A percentile compares a stretch with the other conserved stretches of the same genome.
These are phyloP conservation scores for Flaveria floridana DNA, from an alignment of 140 eudicot species.

Conservation along the genomic window DNA sequence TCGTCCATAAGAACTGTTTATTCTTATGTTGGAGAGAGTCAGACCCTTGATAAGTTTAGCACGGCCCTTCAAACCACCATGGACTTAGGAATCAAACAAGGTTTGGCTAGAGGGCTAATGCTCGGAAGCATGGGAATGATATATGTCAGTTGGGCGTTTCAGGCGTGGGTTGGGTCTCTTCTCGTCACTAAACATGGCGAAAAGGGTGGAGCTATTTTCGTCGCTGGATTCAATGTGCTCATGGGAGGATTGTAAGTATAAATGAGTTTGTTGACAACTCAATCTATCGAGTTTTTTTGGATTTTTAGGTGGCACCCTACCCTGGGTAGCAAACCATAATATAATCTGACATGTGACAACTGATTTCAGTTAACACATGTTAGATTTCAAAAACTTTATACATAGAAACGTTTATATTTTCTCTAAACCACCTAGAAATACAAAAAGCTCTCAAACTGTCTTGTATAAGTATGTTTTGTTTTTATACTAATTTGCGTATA, in stretches of 20 bases:
- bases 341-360: too few species aligned
- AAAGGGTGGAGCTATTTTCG: slow-evolving; percentile 54
- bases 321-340: too few species aligned
- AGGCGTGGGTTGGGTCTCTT: slow-evolving; percentile 61
- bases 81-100: slow-evolving; percentile 51
- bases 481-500: background rate
- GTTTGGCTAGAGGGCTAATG: slow-evolving; percentile 61
- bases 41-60: slow-evolving; percentile 51
- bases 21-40: slow-evolving; percentile 57
- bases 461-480: background rate
- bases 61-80: slow-evolving; percentile 46
- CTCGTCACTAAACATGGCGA: slow-evolving; percentile 52
- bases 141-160: slow-evolving; percentile 59
- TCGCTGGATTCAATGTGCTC: slow-evolving; percentile 42
- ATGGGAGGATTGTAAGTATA: slow-evolving; percentile 46
- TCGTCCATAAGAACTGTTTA: slow-evolving; percentile 64
- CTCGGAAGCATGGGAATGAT: slow-evolving; percentile 64
- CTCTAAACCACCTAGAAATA: too few species aligned
- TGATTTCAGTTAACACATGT: too few species aligned
- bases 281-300: too few species aligned
- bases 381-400: too few species aligned
- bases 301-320: too few species aligned
- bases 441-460: too few species aligned
- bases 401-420: too few species aligned
- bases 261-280: background rate